These are phyloP conservation scores for Cercophora samala DNA, from an alignment of 495 filamentous ascomycete species.

Conservation along the genomic window DNA sequence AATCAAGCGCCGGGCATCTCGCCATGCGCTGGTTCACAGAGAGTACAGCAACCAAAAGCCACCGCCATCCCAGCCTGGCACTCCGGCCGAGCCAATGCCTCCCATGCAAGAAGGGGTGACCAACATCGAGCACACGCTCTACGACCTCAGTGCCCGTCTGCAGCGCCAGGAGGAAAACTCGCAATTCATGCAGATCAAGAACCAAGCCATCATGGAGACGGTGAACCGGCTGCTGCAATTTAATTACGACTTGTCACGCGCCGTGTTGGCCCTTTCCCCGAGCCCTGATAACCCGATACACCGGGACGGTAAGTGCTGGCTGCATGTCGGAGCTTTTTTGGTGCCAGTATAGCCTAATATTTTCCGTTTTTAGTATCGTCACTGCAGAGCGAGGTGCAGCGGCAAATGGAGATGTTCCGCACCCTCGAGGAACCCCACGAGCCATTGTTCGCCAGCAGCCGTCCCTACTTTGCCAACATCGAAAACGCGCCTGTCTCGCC, in stretches of 20 bases:
- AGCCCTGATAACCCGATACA: slow-evolving; percentile 61
- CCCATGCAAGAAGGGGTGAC: slow-evolving; percentile 62
- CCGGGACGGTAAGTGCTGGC: slow-evolving; percentile 55
- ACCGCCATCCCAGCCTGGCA: slow-evolving; percentile 70
- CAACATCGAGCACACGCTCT: slow-evolving; percentile 75
- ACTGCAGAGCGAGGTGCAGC: slow-evolving; percentile 81
- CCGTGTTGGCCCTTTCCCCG: slow-evolving; percentile 66
- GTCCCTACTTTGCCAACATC: slow-evolving; percentile 71
- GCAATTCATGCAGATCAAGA: slow-evolving; percentile 71
- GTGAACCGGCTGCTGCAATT: slow-evolving; percentile 63
- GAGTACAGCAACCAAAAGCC: slow-evolving; percentile 88
- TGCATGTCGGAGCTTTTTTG: slow-evolving; percentile 9
- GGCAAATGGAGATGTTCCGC: slow-evolving; percentile 72
- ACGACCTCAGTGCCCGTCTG: slow-evolving; percentile 73
- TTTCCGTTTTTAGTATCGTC: slow-evolving; percentile 56
- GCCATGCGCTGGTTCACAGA: slow-evolving; percentile 90
- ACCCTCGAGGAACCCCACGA: slow-evolving; percentile 72
- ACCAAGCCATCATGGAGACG: slow-evolving; percentile 77
- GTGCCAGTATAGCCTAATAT: slow-evolving; percentile 35
- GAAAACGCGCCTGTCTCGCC: slow-evolving; percentile 88
- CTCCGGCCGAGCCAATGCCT: slow-evolving; percentile 74
- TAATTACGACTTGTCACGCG: slow-evolving; percentile 74
- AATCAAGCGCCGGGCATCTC: slow-evolving; percentile 94
- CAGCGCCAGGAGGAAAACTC: slow-evolving; percentile 81
- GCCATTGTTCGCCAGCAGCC: slow-evolving; percentile 66